Evolutionary conservation across 2,329 filamentous ascomycete species (phyloP), one percentile per base, ranked within the genome.

Genomic region (Ilyonectria mors-panacis): DNA sequence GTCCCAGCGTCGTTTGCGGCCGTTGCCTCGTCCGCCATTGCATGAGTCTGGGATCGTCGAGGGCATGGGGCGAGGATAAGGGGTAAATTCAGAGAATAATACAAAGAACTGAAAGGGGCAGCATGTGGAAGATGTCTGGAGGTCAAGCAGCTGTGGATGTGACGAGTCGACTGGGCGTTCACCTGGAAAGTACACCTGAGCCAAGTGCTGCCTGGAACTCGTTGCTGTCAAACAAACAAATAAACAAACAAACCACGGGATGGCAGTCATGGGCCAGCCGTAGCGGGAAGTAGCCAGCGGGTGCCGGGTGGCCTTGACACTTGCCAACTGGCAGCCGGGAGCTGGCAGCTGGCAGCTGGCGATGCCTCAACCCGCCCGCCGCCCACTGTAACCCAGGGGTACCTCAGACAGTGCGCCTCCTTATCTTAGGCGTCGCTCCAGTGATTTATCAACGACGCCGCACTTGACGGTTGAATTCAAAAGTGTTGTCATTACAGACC

Each of bases 401-500:
- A 30, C 42, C 33, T 47, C n/a, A 39, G 26, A 19, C 6, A 51
- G 17, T 15, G 9, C 3, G 19, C 5, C 5, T 35, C n/a, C 17
- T 45, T 13, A 6, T 6, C 6, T 48, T 48, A 4, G 17, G 15
- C 23, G 17, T 12, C 17, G 17, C 4, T 51, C n/a, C 8, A 51
- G 17, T 6, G 17, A 19, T 21, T 47, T 19, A 50, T 26, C 55
- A 47, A 57, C n/a, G 39, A 59, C 30, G 50, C n/a, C 30, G 30
- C 30, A 21, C 50, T 37, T 23, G 50, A 21, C 50, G 28, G 13
- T 44, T 15, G 67, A 63, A 66, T 58, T 66, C 21, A 63, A 42
- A 44, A 58, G 60, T 69, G 62, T 68, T 73, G 70, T 73, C 73
- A 78, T 78, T 78, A 73, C 70, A 73, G 68, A 78, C 76, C 79